A percentile compares a stretch with the other conserved stretches of the same genome.
Evolutionary conservation across 305 asterid species (phyloP).

Genomic region (Fraxinus sp.): DNA sequence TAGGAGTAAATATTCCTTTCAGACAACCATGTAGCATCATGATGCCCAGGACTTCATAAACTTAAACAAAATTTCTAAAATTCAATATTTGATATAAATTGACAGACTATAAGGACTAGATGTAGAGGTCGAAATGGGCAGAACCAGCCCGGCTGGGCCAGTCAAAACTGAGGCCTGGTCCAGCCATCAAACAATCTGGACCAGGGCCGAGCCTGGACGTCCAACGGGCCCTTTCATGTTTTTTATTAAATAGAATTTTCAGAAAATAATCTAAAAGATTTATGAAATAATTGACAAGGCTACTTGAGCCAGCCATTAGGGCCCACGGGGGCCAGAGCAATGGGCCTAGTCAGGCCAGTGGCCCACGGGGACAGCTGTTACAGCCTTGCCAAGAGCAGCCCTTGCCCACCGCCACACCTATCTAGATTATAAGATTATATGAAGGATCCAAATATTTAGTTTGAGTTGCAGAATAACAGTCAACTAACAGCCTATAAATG

Average conservation of each 20-base stretch:
- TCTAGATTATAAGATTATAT: not conserved
- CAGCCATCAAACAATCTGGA: not conserved
- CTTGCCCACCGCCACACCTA: no score
- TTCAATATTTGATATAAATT: not conserved
- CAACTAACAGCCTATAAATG: not conserved
- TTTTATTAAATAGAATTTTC: not conserved
- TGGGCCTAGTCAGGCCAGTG: not conserved
- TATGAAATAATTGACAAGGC: not conserved
- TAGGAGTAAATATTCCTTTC: constrained; percentile 5
- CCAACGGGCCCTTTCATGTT: not conserved
- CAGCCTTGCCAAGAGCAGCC: not conserved
- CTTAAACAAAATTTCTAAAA: constrained; percentile 1
- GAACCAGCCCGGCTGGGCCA: not conserved
- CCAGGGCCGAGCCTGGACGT: not conserved
- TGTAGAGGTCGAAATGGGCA: not conserved
- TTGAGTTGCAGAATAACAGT: not conserved
- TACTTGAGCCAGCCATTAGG: not conserved
- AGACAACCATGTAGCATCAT: constrained; percentile 11
- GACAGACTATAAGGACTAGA: not conserved
- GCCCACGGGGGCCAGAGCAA: not conserved
- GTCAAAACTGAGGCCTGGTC: not conserved
- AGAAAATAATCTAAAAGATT: no score
- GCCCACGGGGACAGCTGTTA: not conserved
- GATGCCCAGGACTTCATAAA: constrained; percentile 8
- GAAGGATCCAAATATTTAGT: not conserved